Evolutionary conservation across 2,329 filamentous ascomycete genomes (phyloP).

Genomic region (Boeremia lycopersici): DNA sequence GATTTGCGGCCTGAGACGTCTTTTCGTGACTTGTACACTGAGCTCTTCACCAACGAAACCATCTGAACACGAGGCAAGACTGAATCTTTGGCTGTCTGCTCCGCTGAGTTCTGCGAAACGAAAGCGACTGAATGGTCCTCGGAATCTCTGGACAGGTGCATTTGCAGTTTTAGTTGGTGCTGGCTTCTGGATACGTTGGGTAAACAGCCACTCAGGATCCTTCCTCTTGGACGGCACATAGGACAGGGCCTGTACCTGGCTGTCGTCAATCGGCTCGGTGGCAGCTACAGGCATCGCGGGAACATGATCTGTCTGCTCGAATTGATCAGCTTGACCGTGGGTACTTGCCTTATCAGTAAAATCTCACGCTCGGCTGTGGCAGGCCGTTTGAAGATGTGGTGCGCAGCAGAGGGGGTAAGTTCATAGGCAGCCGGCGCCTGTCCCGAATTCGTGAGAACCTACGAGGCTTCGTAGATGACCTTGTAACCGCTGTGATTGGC

Average conservation of each 20-base stretch:
- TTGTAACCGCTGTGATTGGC: background rate
- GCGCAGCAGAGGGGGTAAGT: slow-evolving; percentile 36
- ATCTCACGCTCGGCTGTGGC: slow-evolving; percentile 34
- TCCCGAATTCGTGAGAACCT: slow-evolving; percentile 19
- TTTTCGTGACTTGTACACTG: background rate
- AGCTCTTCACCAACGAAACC: slow-evolving; percentile 22
- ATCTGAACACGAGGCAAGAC: slow-evolving; percentile 11
- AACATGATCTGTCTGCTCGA: slow-evolving; percentile 21
- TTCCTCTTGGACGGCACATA: background rate
- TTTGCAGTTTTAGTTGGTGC: background rate
- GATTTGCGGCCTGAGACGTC: background rate
- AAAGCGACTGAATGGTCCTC: background rate
- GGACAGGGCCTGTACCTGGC: slow-evolving; percentile 17
- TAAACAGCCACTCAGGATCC: no score
- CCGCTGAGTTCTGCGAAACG: no score
- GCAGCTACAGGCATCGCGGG: slow-evolving; percentile 15
- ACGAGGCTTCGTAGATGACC: background rate
- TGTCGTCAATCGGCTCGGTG: slow-evolving; percentile 39
- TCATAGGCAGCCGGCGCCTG: slow-evolving; percentile 28
- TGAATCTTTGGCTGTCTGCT: background rate
- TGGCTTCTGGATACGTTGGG: background rate
- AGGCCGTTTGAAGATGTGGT: slow-evolving; percentile 36
- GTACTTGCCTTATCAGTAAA: background rate
- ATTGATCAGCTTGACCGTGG: background rate
- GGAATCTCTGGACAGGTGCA: background rate